Conservation (phyloP, 2,329 filamentous ascomycete species). For the Myriosclerotinia curreyana region DNA sequence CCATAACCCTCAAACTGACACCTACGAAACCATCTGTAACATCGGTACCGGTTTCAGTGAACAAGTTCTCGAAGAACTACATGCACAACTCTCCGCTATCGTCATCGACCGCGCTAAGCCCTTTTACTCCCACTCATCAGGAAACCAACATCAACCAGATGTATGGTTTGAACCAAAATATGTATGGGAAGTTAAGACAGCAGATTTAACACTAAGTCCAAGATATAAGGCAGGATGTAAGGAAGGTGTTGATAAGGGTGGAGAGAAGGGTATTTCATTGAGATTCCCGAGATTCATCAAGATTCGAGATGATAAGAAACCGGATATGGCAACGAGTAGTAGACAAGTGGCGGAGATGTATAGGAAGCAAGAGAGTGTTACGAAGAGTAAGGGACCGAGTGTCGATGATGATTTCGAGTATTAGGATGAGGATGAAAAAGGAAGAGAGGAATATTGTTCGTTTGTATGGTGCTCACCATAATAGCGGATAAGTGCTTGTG, state of each 20-base stretch:
- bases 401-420: conserved; percentile 99
- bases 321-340: conserved; percentile 81
- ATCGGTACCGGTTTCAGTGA: conserved; percentile 98
- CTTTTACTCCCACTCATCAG: conserved; percentile 83
- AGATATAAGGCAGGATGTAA: conserved; percentile 87
- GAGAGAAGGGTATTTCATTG: conserved; percentile 78
- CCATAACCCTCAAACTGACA: conserved; percentile 76
- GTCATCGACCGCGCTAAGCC: conserved; percentile 90
- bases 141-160: conserved; percentile 90
- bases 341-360: conserved; percentile 96
- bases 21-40: conserved; percentile 95
- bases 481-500: not conserved
- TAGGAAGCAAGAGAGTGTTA: conserved; percentile 80
- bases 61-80: conserved; percentile 83
- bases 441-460: not conserved
- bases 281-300: conserved; percentile 93
- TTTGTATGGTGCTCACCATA: not conserved
- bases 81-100: conserved; percentile 69
- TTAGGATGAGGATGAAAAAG: conserved; percentile 42
- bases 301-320: conserved; percentile 90
- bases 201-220: conserved; percentile 88
- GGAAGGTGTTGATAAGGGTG: conserved; percentile 69
- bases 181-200: conserved; percentile 98
- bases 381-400: conserved; percentile 78
- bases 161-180: conserved; percentile 95